Evolutionary conservation across 805 yeast genomes (phyloP).

Genomic region (Metschnikowia reukaufii): DNA sequence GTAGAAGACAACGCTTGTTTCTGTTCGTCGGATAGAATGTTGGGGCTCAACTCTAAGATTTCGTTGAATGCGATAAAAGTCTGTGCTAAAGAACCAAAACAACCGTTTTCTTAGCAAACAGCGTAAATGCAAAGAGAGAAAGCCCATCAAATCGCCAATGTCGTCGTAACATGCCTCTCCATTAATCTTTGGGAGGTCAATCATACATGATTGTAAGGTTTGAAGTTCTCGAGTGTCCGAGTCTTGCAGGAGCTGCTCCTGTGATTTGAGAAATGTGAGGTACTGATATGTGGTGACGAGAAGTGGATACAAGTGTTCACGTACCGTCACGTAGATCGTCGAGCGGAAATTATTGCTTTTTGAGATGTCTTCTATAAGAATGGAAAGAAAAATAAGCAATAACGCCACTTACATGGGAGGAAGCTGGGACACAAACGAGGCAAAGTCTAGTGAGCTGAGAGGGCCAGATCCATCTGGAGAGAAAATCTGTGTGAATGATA

Average conservation of each 20-base stretch:
- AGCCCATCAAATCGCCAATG: slow-evolving; percentile 14
- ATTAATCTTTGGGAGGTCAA: slow-evolving; percentile 34
- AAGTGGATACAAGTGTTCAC: slow-evolving; percentile 31
- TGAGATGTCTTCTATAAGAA: slow-evolving; percentile 51
- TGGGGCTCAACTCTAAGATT: slow-evolving; percentile 46
- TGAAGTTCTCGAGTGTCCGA: slow-evolving; percentile 22
- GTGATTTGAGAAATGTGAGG: slow-evolving; percentile 13
- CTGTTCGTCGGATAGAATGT: slow-evolving; percentile 35
- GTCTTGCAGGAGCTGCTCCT: slow-evolving; percentile 9
- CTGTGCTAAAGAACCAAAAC: slow-evolving; percentile 27
- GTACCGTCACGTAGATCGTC: slow-evolving; percentile 40
- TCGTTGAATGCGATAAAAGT: slow-evolving; percentile 37
- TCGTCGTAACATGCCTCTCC: slow-evolving; percentile 33
- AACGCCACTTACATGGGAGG: slow-evolving; percentile 4
- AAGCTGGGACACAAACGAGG: slow-evolving; percentile 2
- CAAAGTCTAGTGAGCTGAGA: not conserved
- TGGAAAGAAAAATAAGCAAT: slow-evolving; percentile 40
- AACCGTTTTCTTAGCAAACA: not conserved
- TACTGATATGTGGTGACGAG: slow-evolving; percentile 20
- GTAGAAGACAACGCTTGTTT: slow-evolving; percentile 28
- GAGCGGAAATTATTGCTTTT: slow-evolving; percentile 30
- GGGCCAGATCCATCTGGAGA: not conserved
- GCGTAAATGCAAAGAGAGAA: slow-evolving; percentile 20
- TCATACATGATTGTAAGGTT: slow-evolving; percentile 37
- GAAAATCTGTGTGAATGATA: slow-evolving; percentile 5